Evolutionary conservation across 208 protist genomes (phyloP), one percentile per base, ranked within the genome.

Genomic region (Sergeia podlipaevii): DNA sequence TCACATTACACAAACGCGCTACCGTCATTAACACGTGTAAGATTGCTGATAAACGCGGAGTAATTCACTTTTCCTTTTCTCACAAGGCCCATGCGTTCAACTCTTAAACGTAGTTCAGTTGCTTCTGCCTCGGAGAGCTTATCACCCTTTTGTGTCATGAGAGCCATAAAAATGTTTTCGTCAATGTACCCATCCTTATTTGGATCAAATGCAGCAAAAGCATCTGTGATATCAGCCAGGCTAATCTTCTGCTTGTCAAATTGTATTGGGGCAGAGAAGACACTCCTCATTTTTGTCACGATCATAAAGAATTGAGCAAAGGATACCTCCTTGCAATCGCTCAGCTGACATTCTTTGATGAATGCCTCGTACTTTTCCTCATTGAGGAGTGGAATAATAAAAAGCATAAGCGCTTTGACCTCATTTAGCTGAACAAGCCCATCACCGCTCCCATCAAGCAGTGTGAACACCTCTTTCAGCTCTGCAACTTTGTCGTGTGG

Each of bases 231-330:
- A 28, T 43, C 37, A 1, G 55, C 27, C 18, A 59, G 37, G n/a
- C 62, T 45, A 36, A 48, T 24, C 42, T 36, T 4, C 8, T 24
- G 37, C 4, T 43, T 11, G 8, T 54, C 37, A 18, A 33, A 41
- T 20, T 44, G 50, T 21, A 43, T 37, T 2, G 59, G 4, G 7
- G 52, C 7, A 10, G 36, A n/a, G 13, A 58, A 46, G 4, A 49
- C 11, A 29, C 7, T 59, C n/a, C n/a, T 34, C 1, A 82, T n/a
- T 17, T 51, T 77, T n/a, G 29, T 48, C 5, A 72, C 11, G 10
- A 86, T 30, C 0, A 82, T 49, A 43, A 77, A 82, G 37, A 89
- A 92, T 27, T 89, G 76, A 8, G 71, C 57, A 67, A 86, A 89
- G 10, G 72, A 80, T n/a, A 85, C 53, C 4, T 52, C 46, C 24